Percentiles rank a stretch among this genome's conserved stretches.
phyloP scores from a whole-genome alignment of 495 filamentous ascomycete species.

The Aspergillus kassunensis region DNA sequence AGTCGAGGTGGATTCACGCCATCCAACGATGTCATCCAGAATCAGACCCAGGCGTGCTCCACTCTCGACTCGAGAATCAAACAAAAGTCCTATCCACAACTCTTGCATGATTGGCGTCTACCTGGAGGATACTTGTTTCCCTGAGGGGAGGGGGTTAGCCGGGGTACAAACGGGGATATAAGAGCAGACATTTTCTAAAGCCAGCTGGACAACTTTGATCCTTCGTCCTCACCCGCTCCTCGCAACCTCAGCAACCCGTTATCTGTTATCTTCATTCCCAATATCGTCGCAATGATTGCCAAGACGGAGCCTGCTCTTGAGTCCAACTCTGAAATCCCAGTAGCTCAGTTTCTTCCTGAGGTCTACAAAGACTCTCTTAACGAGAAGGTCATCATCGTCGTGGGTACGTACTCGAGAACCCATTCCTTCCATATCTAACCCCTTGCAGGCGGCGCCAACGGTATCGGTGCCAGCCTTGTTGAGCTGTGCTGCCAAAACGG shows the following conservation, averaged over 20 bases:
- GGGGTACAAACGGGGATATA: neutral
- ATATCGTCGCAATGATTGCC: conserved; percentile 18
- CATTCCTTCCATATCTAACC: neutral
- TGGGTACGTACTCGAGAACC: conserved; percentile 11
- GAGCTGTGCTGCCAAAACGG: conserved; percentile 41
- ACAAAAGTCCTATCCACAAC: neutral
- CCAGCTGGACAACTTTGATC: neutral
- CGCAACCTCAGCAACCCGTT: neutral
- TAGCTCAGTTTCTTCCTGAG: conserved; percentile 15
- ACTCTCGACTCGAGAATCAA: conserved; percentile 3
- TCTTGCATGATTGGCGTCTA: neutral
- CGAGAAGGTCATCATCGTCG: conserved; percentile 20
- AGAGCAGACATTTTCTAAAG: neutral
- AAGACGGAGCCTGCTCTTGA: conserved; percentile 13
- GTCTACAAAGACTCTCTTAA: conserved; percentile 10
- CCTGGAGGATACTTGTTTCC: neutral
- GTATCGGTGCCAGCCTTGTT: conserved; percentile 51
- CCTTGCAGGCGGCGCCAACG: conserved; percentile 46
- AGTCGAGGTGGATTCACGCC: conserved; percentile 5
- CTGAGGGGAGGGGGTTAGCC: neutral
- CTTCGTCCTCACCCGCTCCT: neutral
- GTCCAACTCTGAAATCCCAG: conserved; percentile 4
- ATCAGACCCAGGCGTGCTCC: conserved; percentile 5
- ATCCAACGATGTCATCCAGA: conserved; percentile 12
- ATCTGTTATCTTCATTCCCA: neutral